Evolutionary conservation across 306 rosid genomes (phyloP).

Genomic region (Cotoneaster glaucophyllus): DNA sequence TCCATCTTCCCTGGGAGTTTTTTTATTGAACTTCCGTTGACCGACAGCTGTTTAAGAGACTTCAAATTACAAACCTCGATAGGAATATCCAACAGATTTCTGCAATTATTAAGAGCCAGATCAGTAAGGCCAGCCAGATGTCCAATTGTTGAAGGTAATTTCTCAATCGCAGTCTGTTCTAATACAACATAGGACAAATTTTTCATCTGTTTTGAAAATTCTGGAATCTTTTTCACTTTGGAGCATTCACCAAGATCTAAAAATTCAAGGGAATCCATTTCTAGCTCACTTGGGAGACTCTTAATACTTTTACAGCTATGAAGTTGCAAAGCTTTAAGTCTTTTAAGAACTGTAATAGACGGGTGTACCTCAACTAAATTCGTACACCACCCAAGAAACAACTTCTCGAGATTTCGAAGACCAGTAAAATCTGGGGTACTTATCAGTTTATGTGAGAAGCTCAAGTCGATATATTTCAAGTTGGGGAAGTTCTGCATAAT

Average conservation of each 20-base stretch:
- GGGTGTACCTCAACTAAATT: slow-evolving; percentile 10
- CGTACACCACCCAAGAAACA: background rate
- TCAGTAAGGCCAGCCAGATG: background rate
- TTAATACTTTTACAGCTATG: background rate
- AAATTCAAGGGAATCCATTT: background rate
- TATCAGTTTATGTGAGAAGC: background rate
- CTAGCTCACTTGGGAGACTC: background rate
- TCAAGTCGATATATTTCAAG: slow-evolving; percentile 9
- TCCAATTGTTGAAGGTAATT: background rate
- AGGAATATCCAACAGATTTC: background rate
- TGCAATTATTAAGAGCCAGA: background rate
- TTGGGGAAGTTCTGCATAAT: background rate
- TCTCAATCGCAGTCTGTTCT: background rate
- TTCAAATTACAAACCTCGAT: background rate
- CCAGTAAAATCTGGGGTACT: slow-evolving; percentile 18
- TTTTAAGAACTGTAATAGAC: background rate
- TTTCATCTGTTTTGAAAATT: background rate
- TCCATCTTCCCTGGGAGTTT: background rate
- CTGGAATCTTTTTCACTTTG: slow-evolving; percentile 6
- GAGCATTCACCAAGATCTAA: background rate
- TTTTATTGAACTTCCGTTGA: background rate
- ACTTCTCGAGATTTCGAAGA: background rate
- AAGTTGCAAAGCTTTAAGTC: background rate
- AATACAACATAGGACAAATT: too few species aligned
- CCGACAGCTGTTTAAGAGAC: background rate